A percentile compares a stretch with the other conserved stretches of the same genome.
Evolutionary conservation across 345 rosid genomes (phyloP).

Genomic region (Dimocarpus longan): DNA sequence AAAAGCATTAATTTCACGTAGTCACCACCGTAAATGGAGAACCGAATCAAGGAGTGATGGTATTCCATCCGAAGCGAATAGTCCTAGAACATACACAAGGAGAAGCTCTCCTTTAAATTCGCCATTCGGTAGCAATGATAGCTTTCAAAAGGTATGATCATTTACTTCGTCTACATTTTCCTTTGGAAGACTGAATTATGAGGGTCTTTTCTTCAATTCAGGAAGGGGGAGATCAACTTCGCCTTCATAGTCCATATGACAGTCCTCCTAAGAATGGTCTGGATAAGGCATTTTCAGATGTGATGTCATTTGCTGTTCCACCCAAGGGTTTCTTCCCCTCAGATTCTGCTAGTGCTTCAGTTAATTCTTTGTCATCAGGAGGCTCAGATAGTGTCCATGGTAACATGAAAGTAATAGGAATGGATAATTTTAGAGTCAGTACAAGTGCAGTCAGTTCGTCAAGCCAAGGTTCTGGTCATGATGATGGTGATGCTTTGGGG

Average conservation of each 20-base stretch:
- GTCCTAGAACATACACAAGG: slow-evolving; percentile 88
- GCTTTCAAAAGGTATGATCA: slow-evolving; percentile 74
- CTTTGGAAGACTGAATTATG: slow-evolving; percentile 16
- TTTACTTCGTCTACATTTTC: slow-evolving; percentile 17
- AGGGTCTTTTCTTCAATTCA: slow-evolving; percentile 35
- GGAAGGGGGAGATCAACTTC: slow-evolving; percentile 78
- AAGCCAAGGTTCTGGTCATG: slow-evolving; percentile 88
- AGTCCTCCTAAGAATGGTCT: slow-evolving; percentile 95
- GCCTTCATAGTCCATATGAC: slow-evolving; percentile 87
- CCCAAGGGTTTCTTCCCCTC: slow-evolving; percentile 82
- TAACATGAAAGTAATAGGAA: slow-evolving; percentile 66
- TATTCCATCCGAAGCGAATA: slow-evolving; percentile 71
- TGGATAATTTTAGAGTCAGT: slow-evolving; percentile 96
- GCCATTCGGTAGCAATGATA: slow-evolving; percentile 86
- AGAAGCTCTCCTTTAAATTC: slow-evolving; percentile 89
- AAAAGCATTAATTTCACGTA: slow-evolving; percentile 69
- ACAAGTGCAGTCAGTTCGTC: slow-evolving; percentile 90
- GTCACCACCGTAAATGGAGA: slow-evolving; percentile 63
- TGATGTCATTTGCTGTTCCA: slow-evolving; percentile 73
- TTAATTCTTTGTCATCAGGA: slow-evolving; percentile 93
- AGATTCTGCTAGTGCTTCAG: slow-evolving; percentile 82
- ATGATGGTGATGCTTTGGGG: slow-evolving; percentile 79
- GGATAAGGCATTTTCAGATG: slow-evolving; percentile 88
- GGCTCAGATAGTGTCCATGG: slow-evolving; percentile 93
- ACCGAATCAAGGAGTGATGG: slow-evolving; percentile 79